A percentile compares a stretch with the other conserved stretches of the same genome.
phyloP scores from a whole-genome alignment of 2,329 filamentous ascomycete species.

The Neonectria neomacrospora region DNA sequence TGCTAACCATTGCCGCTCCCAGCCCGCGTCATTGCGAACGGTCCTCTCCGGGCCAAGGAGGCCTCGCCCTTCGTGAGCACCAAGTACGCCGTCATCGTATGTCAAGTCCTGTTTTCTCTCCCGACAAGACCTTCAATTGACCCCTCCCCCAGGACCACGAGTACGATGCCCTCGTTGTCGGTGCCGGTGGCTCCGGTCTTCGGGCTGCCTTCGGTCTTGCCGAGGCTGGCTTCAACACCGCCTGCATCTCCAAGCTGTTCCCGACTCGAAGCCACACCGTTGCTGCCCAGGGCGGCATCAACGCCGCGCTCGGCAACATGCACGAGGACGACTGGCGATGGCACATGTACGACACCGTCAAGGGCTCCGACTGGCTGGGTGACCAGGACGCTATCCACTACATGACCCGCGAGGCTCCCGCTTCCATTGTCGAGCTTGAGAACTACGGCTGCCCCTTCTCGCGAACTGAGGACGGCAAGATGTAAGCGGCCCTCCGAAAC shows the following conservation, averaged over 20 bases:
- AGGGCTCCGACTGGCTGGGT: conserved; percentile 96
- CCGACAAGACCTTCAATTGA: conserved; percentile 37
- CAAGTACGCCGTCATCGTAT: conserved; percentile 94
- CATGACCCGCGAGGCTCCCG: conserved; percentile 95
- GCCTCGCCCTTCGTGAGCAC: conserved; percentile 85
- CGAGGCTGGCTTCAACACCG: conserved; percentile 89
- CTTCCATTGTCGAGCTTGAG: conserved; percentile 93
- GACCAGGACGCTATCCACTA: conserved; percentile 99
- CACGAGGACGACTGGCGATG: conserved; percentile 98
- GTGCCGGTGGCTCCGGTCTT: conserved; percentile 83
- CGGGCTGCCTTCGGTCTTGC: conserved; percentile 87
- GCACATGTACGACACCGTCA: conserved; percentile 99
- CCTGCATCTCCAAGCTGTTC: conserved; percentile 88
- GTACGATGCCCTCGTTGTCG: conserved; percentile 96
- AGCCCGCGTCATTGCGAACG: conserved; percentile 89
- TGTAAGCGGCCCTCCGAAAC: conserved; percentile 64
- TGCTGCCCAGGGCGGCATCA: conserved; percentile 85
- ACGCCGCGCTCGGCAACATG: conserved; percentile 93
- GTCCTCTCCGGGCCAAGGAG: conserved; percentile 91
- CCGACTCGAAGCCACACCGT: conserved; percentile 88
- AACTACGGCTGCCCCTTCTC: conserved; percentile 98
- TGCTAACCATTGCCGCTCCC: conserved; percentile 31
- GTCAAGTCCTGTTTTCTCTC: conserved; percentile 50
- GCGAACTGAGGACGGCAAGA: conserved; percentile 94
- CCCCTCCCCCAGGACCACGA: conserved; percentile 81